phyloP scores from a whole-genome alignment of 2,329 filamentous ascomycete species.

The Chrysosphaeria jannelii region DNA sequence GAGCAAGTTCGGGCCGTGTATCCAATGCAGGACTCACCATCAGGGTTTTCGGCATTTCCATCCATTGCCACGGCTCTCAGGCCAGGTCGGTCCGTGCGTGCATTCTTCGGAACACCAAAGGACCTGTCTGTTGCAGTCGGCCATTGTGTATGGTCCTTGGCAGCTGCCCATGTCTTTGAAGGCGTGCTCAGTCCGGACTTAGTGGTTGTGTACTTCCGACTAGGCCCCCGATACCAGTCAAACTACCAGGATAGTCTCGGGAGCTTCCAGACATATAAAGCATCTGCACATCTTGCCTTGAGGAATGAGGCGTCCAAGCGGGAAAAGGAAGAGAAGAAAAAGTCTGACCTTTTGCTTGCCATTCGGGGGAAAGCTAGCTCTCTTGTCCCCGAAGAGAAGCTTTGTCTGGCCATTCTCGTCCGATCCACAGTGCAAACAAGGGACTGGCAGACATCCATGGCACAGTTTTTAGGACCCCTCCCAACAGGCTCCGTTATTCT shows the following conservation, averaged over 20 bases:
- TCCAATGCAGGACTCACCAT: conserved; percentile 37
- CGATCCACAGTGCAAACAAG: conserved; percentile 50
- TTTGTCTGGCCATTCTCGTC: conserved; percentile 61
- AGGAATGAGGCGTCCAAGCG: conserved; percentile 80
- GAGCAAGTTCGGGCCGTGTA: conserved; percentile 81
- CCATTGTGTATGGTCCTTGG: conserved; percentile 55
- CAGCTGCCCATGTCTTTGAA: conserved; percentile 67
- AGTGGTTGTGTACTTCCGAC: conserved; percentile 64
- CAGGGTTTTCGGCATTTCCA: conserved; percentile 30
- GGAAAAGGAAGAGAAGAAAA: conserved; percentile 68
- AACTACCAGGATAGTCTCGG: conserved; percentile 94
- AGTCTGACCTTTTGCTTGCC: conserved; percentile 69
- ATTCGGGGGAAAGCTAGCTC: conserved; percentile 62
- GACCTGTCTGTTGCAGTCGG: conserved; percentile 56
- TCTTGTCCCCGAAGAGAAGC: conserved; percentile 51
- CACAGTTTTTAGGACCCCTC: conserved; percentile 46
- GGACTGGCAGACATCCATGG: too few species aligned
- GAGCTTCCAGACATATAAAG: conserved; percentile 84
- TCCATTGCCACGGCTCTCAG: conserved; percentile 34
- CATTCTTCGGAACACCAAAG: conserved; percentile 75
- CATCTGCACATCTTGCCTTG: conserved; percentile 67
- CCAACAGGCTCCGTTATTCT: conserved; percentile 53
- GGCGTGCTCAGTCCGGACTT: conserved; percentile 75
- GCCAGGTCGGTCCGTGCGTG: conserved; percentile 34
- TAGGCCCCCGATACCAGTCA: conserved; percentile 73